Base-by-base conservation (phyloP, 1,284 basidiomycete genomes). In the Papiliotrema nemorosa region DNA sequence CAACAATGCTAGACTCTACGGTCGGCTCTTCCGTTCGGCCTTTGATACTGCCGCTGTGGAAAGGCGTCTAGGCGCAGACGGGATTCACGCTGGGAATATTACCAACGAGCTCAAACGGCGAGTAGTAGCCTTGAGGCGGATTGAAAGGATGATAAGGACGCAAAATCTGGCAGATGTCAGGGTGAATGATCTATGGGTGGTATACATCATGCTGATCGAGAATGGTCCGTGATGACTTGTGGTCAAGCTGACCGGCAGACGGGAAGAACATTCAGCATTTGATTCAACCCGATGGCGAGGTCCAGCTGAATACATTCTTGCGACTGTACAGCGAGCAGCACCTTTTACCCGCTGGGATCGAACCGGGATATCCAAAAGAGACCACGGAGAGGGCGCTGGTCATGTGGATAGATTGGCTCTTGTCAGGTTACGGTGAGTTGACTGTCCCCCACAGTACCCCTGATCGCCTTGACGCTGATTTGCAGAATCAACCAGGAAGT, bases 261-360 rank as follows among this genome's bases (percentile, higher is more conserved):
- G 86, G 85, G 27, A 81, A 80, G 70, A 90, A 90, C 66, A 71
- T 78, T 24, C 69, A 63, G 3, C 85, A 85, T 66, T 78, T 89
- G 44, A 56, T 76, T 33, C 74, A 80, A 46, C 60, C 59, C 0
- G 75, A 74, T 41, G 82, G 50, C 41, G 36, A 49, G 0, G 33
- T 64, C n/a, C 37, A 63, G 37, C 57, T 72, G 10, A 53, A 57
- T 12, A 50, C 53, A 2, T 72, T 71, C 46, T 43, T 73, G 4
- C 47, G 61, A 9, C 54, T 69, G 26, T 72, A 74, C 55, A 60
- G 72, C 38, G 53, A 67, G 20, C 67, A 70, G 38, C 63, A 73
- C 58, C 60, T 78, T 26, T 58, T 73, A 10, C 57, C 66, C 10
- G 62, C 69, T 4, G 62, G 75, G 0, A 54, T 64, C 1, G 46